phyloP scores from a whole-genome alignment of 306 rosid genomes.

The Fragaria iinumae region DNA sequence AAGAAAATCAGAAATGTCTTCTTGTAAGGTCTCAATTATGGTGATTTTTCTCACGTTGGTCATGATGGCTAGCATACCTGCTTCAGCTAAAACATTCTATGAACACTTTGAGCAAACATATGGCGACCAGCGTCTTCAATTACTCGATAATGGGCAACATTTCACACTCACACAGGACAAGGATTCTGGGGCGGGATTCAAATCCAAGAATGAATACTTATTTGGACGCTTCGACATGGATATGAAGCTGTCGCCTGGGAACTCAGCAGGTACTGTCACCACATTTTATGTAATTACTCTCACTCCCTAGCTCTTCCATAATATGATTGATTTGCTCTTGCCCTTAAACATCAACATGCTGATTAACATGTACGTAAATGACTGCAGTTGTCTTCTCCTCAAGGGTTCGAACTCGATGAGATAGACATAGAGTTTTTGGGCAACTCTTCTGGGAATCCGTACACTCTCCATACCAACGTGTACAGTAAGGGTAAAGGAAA shows the following conservation, averaged over 20 bases:
- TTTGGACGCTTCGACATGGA: constrained; percentile 73
- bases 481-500: constrained; percentile 33
- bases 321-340: not conserved
- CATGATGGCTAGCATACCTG: constrained; percentile 4
- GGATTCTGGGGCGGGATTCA: constrained; percentile 65
- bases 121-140: constrained; percentile 54
- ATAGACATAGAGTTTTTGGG: constrained; percentile 20
- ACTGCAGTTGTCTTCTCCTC: constrained; percentile 62
- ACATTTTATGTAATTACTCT: constrained; percentile 57
- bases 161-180: constrained; percentile 65
- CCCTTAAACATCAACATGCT: not conserved
- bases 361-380: not conserved
- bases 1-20: constrained; percentile 8
- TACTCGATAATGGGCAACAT: constrained; percentile 48
- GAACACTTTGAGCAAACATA: constrained; percentile 54
- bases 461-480: constrained; percentile 23
- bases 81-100: constrained; percentile 45
- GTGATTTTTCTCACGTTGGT: constrained; percentile 10
- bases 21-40: not conserved
- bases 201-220: constrained; percentile 52
- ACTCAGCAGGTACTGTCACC: constrained; percentile 91
- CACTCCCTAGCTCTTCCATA: not conserved
- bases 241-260: constrained; percentile 64
- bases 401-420: constrained; percentile 43
- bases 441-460: too few relatives aligned